These are phyloP conservation scores for Viridothelium virens DNA, from an alignment of 495 filamentous ascomycete species.

Conservation along the genomic window DNA sequence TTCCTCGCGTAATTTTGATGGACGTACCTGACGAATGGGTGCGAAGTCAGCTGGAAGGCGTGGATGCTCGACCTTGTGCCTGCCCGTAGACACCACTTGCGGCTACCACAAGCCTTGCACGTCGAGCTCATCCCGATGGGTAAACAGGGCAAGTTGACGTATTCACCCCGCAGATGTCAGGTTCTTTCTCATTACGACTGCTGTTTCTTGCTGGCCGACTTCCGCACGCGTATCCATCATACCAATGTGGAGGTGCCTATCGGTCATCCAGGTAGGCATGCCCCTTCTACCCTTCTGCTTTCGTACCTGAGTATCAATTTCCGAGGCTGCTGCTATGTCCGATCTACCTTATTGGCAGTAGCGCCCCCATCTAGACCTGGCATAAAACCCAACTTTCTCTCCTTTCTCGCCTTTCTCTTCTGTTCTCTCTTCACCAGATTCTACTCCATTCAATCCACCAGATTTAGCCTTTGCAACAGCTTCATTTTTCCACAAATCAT, in stretches of 20 bases:
- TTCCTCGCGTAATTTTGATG: no score
- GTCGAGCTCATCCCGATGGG: no score
- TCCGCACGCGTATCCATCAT: neutral
- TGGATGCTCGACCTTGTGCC: no score
- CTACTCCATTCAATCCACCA: conserved; percentile 1
- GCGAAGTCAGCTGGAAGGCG: no score
- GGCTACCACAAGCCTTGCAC: no score
- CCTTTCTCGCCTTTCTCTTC: neutral
- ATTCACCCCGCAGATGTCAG: no score
- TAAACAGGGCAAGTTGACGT: no score
- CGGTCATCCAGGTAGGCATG: neutral
- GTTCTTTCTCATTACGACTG: neutral
- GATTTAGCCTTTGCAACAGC: neutral
- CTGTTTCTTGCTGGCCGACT: neutral
- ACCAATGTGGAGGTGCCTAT: neutral
- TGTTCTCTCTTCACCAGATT: conserved; percentile 10
- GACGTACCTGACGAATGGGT: no score
- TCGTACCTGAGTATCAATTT: neutral
- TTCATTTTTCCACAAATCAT: conserved; percentile 2
- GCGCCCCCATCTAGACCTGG: neutral
- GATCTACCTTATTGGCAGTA: neutral
- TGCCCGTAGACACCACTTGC: no score
- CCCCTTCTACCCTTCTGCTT: neutral
- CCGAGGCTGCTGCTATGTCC: neutral
- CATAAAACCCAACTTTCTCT: neutral